Percentiles rank a stretch among this genome's conserved stretches.
phyloP scores from a whole-genome alignment of 192 early-diverging fungal genomes.

The Rhizoclosmatium sp. region DNA sequence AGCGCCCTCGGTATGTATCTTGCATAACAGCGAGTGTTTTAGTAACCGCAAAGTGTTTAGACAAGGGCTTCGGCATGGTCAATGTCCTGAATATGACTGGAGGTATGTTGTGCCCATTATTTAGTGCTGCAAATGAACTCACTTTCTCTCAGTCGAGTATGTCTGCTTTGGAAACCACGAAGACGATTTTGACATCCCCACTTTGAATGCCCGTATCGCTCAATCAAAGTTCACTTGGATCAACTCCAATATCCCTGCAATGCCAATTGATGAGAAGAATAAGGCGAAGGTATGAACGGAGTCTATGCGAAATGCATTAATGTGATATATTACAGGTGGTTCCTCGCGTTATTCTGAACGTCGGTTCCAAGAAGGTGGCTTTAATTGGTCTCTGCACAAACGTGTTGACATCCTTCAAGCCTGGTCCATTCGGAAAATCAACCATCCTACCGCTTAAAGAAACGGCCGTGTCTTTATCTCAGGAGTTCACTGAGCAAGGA shows the following conservation, averaged over 20 bases:
- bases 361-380: background rate
- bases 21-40: background rate
- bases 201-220: constrained; percentile 9
- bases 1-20: background rate
- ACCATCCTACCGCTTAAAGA: constrained; percentile 8
- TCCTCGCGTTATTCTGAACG: background rate
- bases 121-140: too few relatives aligned
- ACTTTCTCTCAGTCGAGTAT: background rate
- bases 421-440: constrained; percentile 15
- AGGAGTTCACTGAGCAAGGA: background rate
- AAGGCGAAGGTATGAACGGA: background rate
- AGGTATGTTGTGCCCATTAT: too few relatives aligned
- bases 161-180: constrained; percentile 35
- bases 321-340: background rate
- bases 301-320: background rate
- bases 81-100: constrained; percentile 23
- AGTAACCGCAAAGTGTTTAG: background rate
- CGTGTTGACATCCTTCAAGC: constrained; percentile 4
- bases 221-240: constrained; percentile 19
- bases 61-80: constrained; percentile 29
- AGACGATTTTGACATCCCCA: constrained; percentile 24
- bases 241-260: constrained; percentile 16
- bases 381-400: constrained; percentile 27
- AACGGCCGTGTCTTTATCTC: background rate
- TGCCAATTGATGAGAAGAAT: background rate